Percentiles rank a stretch among this genome's conserved stretches.
These are phyloP conservation scores for Amanita pallidorosea DNA, from an alignment of 768 basidiomycete species.

Conservation along the genomic window DNA sequence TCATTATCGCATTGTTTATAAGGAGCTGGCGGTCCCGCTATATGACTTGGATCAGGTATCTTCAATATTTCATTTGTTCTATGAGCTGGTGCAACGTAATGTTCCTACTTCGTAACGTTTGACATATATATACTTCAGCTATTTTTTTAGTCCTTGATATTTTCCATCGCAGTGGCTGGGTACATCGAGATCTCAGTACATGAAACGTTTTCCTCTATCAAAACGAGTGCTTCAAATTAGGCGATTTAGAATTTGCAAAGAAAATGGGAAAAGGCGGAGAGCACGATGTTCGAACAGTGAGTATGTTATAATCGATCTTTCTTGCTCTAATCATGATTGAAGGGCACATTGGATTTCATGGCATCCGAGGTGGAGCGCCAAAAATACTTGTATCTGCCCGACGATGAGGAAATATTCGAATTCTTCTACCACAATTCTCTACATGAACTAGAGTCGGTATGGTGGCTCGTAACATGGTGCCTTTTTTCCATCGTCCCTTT, in stretches of 20 bases:
- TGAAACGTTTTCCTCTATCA: background rate
- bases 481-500: background rate
- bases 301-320: background rate
- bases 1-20: background rate
- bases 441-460: background rate
- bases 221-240: background rate
- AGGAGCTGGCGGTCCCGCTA: background rate
- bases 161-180: background rate
- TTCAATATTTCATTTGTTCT: no score
- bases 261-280: background rate
- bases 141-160: background rate
- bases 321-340: background rate
- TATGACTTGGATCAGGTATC: background rate
- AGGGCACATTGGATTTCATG: background rate
- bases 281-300: background rate
- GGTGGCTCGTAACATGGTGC: background rate
- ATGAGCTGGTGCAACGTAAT: no score
- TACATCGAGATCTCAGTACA: background rate
- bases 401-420: background rate
- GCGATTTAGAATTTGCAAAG: background rate
- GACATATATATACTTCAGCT: no score
- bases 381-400: no score
- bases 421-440: constrained; percentile 1
- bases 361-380: background rate
- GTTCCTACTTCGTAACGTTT: no score